Evolutionary conservation across 345 rosid genomes (phyloP).

Genomic region (Hibiscus trionum): DNA sequence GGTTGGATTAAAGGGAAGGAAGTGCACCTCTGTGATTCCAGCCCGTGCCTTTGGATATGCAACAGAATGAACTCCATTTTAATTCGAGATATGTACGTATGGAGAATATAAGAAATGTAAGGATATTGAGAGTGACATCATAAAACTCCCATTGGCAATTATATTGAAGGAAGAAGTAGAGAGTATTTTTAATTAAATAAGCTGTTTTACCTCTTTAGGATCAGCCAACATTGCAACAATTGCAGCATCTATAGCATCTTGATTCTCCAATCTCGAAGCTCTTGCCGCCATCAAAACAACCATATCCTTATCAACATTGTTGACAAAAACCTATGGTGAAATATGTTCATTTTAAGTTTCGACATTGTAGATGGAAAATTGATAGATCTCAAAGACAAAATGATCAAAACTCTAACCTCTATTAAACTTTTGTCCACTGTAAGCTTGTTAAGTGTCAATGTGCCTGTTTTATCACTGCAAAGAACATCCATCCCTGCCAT

Average conservation of each 20-base stretch:
- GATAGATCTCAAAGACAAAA: background rate
- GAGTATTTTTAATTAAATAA: background rate
- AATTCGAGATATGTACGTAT: background rate
- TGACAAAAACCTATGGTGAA: constrained; percentile 48
- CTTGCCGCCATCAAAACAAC: constrained; percentile 88
- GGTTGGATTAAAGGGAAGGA: constrained; percentile 94
- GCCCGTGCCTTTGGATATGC: constrained; percentile 59
- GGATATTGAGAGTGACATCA: too few species aligned
- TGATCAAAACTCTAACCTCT: constrained; percentile 39
- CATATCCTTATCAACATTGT: constrained; percentile 53
- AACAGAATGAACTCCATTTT: too few species aligned
- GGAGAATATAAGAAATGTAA: background rate
- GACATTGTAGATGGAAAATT: too few species aligned
- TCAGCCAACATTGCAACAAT: constrained; percentile 81
- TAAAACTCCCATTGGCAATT: too few species aligned
- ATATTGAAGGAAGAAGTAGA: too few species aligned
- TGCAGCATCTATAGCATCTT: constrained; percentile 88
- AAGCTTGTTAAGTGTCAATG: constrained; percentile 85
- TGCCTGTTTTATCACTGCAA: constrained; percentile 95
- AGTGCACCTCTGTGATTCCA: constrained; percentile 78
- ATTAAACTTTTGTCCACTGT: constrained; percentile 70
- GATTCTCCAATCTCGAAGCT: constrained; percentile 90
- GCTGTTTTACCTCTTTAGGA: constrained; percentile 57
- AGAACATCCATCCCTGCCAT: constrained; percentile 99
- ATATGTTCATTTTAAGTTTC: background rate